Base-by-base conservation (phyloP, 306 rosid genomes). In the Cucurbita ficifolia region DNA sequence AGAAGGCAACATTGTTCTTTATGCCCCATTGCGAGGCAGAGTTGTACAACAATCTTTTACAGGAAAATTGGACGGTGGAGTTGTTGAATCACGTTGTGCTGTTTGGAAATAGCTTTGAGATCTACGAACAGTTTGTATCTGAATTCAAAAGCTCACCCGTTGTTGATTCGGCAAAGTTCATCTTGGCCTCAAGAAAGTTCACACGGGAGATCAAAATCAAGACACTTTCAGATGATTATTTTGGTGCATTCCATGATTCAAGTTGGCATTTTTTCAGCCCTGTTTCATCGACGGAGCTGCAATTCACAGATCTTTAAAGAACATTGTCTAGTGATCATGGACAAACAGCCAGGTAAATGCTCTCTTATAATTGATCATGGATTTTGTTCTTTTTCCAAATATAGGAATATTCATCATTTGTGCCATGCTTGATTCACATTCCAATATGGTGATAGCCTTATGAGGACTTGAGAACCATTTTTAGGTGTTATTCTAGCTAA, bases 11-110 rank as follows among this genome's bases (percentile, higher is more conserved):
- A 0, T 2, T 88, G 82, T 90, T 88, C 83, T 88, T 87, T 80
- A 90, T 93, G 98, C 96, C 98, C 10, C 96, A 90, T 75, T 90
- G 93, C 56, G 96, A 88, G 78, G 93, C 92, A 11, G 88, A 78
- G 83, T 74, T 93, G 76, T 93, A 93, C 57, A 81, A 83, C 84
- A 93, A 90, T 84, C 89, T 90, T 52, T 80, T 93, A 83, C 88
- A 49, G 65, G 93, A 83, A 8, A 90, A 93, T 80, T 90, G 96
- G 98, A 78, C 77, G 42, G 78, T 72, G 75, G 81, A 45, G 77
- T 82, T 82, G n/a, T 74, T 93, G 76, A 85, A 80, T 76, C 85
- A 80, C 81, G 49, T 87, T 77, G 82, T 84, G 51, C 22, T 90
- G 75, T 81, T 93, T 76, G 98, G 98, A 43, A 93, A 90, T 74